A percentile compares a stretch with the other conserved stretches of the same genome.
Conservation (phyloP, 768 basidiomycete species). For the Termitomyces sp. region DNA sequence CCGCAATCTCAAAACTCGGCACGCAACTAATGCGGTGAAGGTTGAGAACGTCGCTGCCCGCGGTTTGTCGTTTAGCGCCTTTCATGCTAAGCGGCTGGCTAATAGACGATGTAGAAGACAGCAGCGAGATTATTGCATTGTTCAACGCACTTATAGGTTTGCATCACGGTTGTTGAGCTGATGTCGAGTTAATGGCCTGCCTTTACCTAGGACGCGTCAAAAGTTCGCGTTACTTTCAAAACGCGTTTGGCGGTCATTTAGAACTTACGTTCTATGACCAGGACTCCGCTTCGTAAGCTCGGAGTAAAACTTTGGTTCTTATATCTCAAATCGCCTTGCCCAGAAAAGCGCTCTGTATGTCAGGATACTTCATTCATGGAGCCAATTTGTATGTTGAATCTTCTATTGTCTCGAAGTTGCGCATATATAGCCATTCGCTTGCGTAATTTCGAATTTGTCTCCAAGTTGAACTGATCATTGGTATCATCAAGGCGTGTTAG, state of each 20-base stretch:
- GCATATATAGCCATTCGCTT: constrained; percentile 18
- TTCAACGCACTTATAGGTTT: constrained; percentile 57
- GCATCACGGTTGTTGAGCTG: background rate
- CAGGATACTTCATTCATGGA: constrained; percentile 55
- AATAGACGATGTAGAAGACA: constrained; percentile 20
- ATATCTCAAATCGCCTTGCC: background rate
- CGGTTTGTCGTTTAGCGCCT: constrained; percentile 21
- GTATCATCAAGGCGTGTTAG: constrained; percentile 32
- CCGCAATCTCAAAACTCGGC: constrained; percentile 28
- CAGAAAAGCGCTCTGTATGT: constrained; percentile 68
- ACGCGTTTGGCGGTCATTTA: constrained; percentile 34
- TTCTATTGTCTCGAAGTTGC: background rate
- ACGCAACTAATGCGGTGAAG: constrained; percentile 40
- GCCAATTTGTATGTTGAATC: constrained; percentile 45
- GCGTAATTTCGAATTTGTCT: background rate
- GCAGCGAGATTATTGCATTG: constrained; percentile 48
- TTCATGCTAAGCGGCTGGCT: background rate
- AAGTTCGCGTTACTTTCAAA: constrained; percentile 37
- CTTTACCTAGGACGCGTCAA: constrained; percentile 45
- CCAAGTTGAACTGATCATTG: background rate
- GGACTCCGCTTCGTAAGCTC: constrained; percentile 46
- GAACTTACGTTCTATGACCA: constrained; percentile 51
- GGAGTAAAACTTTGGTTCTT: background rate
- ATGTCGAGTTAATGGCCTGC: background rate
- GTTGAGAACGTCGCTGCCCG: constrained; percentile 44